Conservation (phyloP, 768 basidiomycete genomes). For the Royoungia palumana region DNA sequence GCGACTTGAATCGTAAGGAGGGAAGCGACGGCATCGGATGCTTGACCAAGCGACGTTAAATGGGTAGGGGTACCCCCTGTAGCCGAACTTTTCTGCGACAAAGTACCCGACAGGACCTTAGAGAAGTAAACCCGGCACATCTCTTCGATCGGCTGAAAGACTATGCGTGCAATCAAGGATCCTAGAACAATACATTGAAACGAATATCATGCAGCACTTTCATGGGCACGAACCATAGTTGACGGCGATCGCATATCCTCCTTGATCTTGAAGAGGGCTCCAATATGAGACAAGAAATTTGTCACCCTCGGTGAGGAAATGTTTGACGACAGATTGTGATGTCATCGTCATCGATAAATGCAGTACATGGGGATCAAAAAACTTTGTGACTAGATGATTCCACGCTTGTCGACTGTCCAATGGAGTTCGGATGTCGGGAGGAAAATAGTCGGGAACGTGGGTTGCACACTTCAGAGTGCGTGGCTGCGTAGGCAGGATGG, state of each 20-base stretch:
- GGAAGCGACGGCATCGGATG: slow-evolving; percentile 51
- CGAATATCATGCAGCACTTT: background rate
- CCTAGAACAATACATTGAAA: slow-evolving; percentile 44
- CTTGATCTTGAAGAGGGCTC: slow-evolving; percentile 83
- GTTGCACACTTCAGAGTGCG: slow-evolving; percentile 17
- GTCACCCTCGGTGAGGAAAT: slow-evolving; percentile 94
- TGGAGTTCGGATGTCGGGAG: background rate
- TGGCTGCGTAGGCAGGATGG: slow-evolving; percentile 18
- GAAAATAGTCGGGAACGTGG: background rate
- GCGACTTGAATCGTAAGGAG: slow-evolving; percentile 65
- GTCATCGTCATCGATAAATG: slow-evolving; percentile 80
- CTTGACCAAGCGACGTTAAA: slow-evolving; percentile 31
- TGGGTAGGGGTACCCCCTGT: background rate
- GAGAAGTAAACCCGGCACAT: slow-evolving; percentile 89
- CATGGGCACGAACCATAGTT: slow-evolving; percentile 73
- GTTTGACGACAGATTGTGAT: slow-evolving; percentile 85
- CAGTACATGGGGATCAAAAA: slow-evolving; percentile 48
- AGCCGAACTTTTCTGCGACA: slow-evolving; percentile 2
- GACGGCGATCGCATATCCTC: slow-evolving; percentile 91
- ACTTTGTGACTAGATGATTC: slow-evolving; percentile 16
- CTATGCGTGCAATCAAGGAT: slow-evolving; percentile 85
- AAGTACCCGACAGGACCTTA: slow-evolving; percentile 41
- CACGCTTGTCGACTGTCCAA: slow-evolving; percentile 3
- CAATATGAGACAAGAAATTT: slow-evolving; percentile 83
- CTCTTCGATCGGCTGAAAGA: slow-evolving; percentile 97